Percentiles rank a stretch among this genome's conserved stretches.
Conservation (phyloP, 495 filamentous ascomycete species). For the Tirmania nivea region DNA sequence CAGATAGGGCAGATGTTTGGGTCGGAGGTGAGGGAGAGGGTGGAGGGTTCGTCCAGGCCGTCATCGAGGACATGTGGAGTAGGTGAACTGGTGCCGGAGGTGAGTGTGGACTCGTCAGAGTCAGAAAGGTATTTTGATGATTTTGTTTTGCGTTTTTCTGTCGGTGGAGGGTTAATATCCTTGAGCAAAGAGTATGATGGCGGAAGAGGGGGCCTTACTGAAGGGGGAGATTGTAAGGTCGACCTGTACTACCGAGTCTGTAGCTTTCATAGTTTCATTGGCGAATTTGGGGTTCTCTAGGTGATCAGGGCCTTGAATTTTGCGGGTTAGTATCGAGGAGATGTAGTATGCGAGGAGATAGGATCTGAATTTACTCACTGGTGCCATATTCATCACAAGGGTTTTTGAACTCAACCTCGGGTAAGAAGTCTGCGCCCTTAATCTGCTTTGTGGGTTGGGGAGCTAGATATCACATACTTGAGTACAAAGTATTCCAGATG, state of each 20-base stretch:
- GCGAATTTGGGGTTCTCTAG: background rate
- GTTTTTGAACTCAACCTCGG: too few relatives aligned
- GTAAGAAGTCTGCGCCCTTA: too few relatives aligned
- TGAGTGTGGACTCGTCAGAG: background rate
- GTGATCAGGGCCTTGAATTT: background rate
- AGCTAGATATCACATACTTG: too few relatives aligned
- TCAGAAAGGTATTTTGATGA: background rate
- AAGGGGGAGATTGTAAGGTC: background rate
- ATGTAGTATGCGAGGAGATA: too few relatives aligned
- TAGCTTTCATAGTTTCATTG: background rate
- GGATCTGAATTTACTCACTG: too few relatives aligned
- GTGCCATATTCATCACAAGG: too few relatives aligned
- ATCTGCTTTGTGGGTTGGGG: too few relatives aligned
- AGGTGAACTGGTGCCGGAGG: background rate
- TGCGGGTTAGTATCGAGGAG: background rate
- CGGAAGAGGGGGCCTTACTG: background rate
- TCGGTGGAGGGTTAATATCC: background rate
- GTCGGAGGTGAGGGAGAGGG: background rate
- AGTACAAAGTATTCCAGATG: too few relatives aligned
- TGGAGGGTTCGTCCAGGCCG: too few relatives aligned
- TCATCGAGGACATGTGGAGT: too few relatives aligned
- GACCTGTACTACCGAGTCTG: background rate
- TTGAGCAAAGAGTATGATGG: background rate
- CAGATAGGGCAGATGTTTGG: background rate
- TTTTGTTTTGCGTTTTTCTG: background rate